Evolutionary conservation across 176 grass and related monocot species (phyloP).

Genomic region (Secale cereale): DNA sequence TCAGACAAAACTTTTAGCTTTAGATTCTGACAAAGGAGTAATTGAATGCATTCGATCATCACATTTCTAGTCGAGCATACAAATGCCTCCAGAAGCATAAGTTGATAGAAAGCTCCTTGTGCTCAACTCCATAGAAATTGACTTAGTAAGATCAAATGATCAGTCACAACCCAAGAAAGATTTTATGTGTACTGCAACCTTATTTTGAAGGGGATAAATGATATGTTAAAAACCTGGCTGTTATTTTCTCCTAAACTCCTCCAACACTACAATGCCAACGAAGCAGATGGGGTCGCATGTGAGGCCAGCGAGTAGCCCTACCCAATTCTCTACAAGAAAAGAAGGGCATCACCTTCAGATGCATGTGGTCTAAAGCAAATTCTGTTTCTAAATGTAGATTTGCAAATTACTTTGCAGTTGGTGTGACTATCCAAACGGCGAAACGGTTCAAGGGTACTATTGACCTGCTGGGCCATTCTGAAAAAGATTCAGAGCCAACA

Average conservation of each 20-base stretch:
- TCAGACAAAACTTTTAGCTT: constrained; percentile 52
- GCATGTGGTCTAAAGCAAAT: constrained; percentile 53
- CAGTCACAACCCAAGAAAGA: not conserved
- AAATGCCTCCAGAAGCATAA: constrained; percentile 16
- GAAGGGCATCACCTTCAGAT: constrained; percentile 30
- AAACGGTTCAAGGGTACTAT: constrained; percentile 29
- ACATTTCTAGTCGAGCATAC: constrained; percentile 9
- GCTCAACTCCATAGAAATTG: not conserved
- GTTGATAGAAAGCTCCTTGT: constrained; percentile 20
- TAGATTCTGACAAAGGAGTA: constrained; percentile 39
- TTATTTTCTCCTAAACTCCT: constrained; percentile 16
- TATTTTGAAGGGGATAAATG: not conserved
- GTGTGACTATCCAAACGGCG: constrained; percentile 30
- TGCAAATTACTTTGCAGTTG: constrained; percentile 38
- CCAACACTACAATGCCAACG: constrained; percentile 19
- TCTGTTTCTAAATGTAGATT: constrained; percentile 39
- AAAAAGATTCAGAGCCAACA: constrained; percentile 35
- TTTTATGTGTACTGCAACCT: constrained; percentile 5
- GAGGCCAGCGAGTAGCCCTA: constrained; percentile 14
- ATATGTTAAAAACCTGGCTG: not conserved
- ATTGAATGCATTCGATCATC: constrained; percentile 22
- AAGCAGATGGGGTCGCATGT: constrained; percentile 12
- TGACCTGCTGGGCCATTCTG: constrained; percentile 15
- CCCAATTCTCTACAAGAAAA: constrained; percentile 40
- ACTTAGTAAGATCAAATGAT: not conserved